phyloP scores from a whole-genome alignment of 352 stramenopile genomes.

The Pythium catenulatum region DNA sequence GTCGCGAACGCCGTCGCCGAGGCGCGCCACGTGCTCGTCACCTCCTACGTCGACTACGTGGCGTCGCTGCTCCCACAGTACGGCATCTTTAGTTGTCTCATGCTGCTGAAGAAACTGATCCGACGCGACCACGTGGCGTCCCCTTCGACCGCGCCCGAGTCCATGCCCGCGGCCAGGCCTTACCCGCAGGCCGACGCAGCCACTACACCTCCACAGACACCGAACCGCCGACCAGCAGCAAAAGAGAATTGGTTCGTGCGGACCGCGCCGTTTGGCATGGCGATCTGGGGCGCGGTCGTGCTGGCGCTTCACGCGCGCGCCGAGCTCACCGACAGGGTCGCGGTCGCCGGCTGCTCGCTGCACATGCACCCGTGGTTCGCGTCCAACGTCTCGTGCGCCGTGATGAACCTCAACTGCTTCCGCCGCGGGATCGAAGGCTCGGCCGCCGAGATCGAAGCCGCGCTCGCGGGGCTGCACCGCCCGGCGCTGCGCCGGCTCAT shows the following conservation, averaged over 20 bases:
- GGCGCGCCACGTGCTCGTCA: constrained; percentile 31
- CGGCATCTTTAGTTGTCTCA: constrained; percentile 16
- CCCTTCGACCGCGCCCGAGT: neutral
- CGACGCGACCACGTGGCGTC: neutral
- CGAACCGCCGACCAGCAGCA: neutral
- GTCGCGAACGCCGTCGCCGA: constrained; percentile 25
- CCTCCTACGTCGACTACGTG: constrained; percentile 24
- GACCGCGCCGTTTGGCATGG: neutral
- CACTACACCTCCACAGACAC: neutral
- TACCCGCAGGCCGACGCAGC: neutral
- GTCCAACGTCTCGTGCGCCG: constrained; percentile 21
- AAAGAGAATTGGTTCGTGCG: neutral
- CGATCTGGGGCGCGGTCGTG: neutral
- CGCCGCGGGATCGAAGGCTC: constrained; percentile 1
- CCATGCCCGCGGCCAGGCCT: neutral
- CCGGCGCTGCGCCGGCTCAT: neutral
- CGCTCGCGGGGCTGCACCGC: constrained; percentile 11
- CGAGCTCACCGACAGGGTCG: neutral
- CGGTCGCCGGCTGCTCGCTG: neutral
- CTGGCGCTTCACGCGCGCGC: neutral
- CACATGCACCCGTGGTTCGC: constrained; percentile 27
- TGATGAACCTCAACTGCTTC: constrained; percentile 53
- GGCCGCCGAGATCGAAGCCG: neutral
- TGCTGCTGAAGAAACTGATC: neutral
- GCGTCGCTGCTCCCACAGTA: constrained; percentile 39